Conservation (phyloP, 2,329 filamentous ascomycete genomes). For the Fusarium bactridioides region DNA sequence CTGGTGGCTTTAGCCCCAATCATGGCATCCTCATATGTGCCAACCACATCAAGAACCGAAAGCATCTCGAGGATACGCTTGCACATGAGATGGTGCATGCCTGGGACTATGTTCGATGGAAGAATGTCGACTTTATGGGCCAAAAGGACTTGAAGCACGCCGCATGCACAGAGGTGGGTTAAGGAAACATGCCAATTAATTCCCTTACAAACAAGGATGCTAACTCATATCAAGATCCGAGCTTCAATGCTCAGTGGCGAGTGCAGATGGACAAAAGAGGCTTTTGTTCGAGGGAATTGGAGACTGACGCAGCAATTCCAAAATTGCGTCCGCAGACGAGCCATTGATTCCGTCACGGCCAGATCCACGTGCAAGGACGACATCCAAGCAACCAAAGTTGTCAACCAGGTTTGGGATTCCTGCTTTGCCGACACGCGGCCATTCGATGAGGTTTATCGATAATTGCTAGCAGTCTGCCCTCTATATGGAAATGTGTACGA, state of each 20-base stretch:
- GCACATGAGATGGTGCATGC: conserved; percentile 98
- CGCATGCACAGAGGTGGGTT: conserved; percentile 85
- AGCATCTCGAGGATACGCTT: conserved; percentile 90
- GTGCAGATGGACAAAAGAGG: conserved; percentile 88
- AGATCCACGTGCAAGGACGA: conserved; percentile 85
- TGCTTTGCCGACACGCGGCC: conserved; percentile 94
- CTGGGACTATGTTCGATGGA: conserved; percentile 91
- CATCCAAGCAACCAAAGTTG: conserved; percentile 83
- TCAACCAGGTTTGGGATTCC: conserved; percentile 98
- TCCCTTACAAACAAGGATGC: background rate
- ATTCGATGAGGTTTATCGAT: conserved; percentile 96
- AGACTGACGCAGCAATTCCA: conserved; percentile 92
- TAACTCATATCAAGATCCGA: conserved; percentile 70
- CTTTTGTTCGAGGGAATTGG: conserved; percentile 86
- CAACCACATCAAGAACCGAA: conserved; percentile 82
- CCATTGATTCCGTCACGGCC: conserved; percentile 79
- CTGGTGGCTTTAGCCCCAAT: conserved; percentile 84
- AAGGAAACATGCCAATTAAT: background rate
- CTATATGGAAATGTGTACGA: conserved; percentile 33
- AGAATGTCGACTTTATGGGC: conserved; percentile 77
- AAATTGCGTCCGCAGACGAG: conserved; percentile 84
- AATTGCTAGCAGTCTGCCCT: conserved; percentile 33
- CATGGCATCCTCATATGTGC: conserved; percentile 93
- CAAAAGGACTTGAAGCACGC: conserved; percentile 82
- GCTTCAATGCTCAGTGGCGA: conserved; percentile 93